Percentiles rank a stretch among this genome's conserved stretches.
Conservation (phyloP, 2,329 filamentous ascomycete genomes). For the Metarhizium humberi region DNA sequence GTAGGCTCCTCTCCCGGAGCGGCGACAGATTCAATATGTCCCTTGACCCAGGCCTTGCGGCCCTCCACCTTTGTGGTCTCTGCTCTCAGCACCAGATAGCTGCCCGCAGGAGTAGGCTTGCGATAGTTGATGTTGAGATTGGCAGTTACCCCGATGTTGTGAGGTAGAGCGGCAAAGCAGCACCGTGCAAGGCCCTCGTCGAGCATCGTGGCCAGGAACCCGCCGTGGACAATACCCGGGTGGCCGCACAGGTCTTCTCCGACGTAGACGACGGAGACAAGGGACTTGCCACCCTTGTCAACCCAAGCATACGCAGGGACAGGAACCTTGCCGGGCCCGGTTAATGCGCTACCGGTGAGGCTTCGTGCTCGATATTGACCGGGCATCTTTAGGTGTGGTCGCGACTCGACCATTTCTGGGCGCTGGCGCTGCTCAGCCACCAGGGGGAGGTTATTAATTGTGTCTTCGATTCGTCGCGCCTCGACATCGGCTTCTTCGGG, state of each 20-base stretch:
- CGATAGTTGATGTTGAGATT: constrained; percentile 78
- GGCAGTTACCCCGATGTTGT: constrained; percentile 79
- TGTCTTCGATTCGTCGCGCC: constrained; percentile 54
- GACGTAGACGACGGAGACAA: constrained; percentile 67
- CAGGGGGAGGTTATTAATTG: constrained; percentile 70
- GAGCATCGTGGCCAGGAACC: constrained; percentile 81
- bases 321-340: constrained; percentile 65
- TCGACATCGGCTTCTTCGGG: constrained; percentile 40
- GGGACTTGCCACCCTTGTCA: constrained; percentile 58
- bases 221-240: constrained; percentile 83
- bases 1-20: constrained; percentile 49
- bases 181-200: constrained; percentile 85
- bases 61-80: constrained; percentile 81
- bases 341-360: constrained; percentile 71
- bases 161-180: constrained; percentile 80
- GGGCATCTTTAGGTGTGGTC: constrained; percentile 84
- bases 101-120: constrained; percentile 64
- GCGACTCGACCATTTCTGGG: constrained; percentile 60
- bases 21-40: constrained; percentile 70
- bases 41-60: constrained; percentile 89
- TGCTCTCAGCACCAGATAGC: constrained; percentile 69
- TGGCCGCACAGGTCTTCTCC: constrained; percentile 79
- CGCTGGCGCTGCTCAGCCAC: constrained; percentile 57
- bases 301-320: constrained; percentile 75
- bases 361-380: constrained; percentile 58